A percentile compares a stretch with the other conserved stretches of the same genome.
Conservation (phyloP, 108 stramenopile species). For the Nitzschia sp. region DNA sequence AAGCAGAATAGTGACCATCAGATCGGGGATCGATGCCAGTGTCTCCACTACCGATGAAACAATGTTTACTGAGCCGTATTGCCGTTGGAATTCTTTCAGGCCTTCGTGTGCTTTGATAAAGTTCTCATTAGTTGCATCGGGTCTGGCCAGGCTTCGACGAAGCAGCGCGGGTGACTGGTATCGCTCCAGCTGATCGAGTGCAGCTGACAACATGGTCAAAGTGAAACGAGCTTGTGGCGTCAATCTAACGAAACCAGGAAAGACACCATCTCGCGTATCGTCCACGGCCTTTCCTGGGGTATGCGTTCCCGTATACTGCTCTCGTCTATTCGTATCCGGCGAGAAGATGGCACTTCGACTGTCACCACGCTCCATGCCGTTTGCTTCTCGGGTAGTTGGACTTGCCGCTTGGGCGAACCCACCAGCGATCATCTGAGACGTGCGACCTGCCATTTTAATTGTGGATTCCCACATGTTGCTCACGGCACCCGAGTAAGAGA, state of each 20-base stretch:
- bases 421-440: background rate
- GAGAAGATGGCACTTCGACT: background rate
- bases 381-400: background rate
- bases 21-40: constrained; percentile 47
- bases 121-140: background rate
- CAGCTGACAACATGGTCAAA: constrained; percentile 37
- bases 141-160: background rate
- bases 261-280: background rate
- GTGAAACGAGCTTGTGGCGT: constrained; percentile 31
- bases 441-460: background rate
- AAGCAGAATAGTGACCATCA: constrained; percentile 44
- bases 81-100: background rate
- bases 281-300: background rate
- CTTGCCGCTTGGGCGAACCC: background rate
- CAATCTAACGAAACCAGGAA: background rate
- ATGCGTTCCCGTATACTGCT: background rate
- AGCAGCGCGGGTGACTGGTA: background rate
- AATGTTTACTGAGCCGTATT: constrained; percentile 19
- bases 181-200: constrained; percentile 39
- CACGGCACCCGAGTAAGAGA: constrained; percentile 24
- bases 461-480: constrained; percentile 33
- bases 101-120: background rate
- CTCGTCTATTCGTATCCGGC: constrained; percentile 4
- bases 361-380: constrained; percentile 13
- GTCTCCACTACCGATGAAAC: constrained; percentile 19